Percentiles rank a stretch among this genome's conserved stretches.
Evolutionary conservation across 345 rosid species (phyloP).

Genomic region (Heritiera fomes): DNA sequence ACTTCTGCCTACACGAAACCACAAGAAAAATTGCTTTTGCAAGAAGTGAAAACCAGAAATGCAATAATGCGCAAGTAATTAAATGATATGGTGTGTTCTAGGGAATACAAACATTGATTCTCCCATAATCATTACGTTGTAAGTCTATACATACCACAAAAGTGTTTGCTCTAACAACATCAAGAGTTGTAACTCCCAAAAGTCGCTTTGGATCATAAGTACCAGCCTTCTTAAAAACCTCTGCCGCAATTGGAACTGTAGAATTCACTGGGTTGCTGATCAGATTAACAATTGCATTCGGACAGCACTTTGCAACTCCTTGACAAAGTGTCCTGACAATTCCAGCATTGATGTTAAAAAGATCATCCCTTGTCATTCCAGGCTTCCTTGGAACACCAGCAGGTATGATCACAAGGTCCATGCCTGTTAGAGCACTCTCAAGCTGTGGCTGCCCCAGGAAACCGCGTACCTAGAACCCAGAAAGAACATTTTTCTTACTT

Average conservation of each 20-base stretch:
- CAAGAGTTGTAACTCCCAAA: slow-evolving; percentile 83
- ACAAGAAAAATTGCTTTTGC: too few relatives aligned
- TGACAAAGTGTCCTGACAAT: slow-evolving; percentile 80
- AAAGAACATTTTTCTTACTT: neutral
- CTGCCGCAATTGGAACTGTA: slow-evolving; percentile 81
- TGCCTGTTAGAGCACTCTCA: slow-evolving; percentile 72
- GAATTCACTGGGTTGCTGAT: slow-evolving; percentile 90
- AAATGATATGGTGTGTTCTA: too few relatives aligned
- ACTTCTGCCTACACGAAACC: too few relatives aligned
- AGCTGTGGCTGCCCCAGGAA: slow-evolving; percentile 79
- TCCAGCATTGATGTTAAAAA: slow-evolving; percentile 89
- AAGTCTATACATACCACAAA: slow-evolving; percentile 54
- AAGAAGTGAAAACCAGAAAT: too few relatives aligned
- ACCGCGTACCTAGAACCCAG: slow-evolving; percentile 60
- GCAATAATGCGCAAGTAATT: too few relatives aligned
- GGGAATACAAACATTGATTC: too few relatives aligned
- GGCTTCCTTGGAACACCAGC: slow-evolving; percentile 92
- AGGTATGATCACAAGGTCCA: slow-evolving; percentile 86
- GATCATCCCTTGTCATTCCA: slow-evolving; percentile 89
- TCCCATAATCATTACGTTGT: neutral
- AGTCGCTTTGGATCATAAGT: slow-evolving; percentile 76
- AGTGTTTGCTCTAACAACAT: slow-evolving; percentile 86
- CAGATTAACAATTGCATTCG: slow-evolving; percentile 73
- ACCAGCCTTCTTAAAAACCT: slow-evolving; percentile 86
- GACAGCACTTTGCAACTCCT: slow-evolving; percentile 71